Base-by-base conservation (phyloP, 2,329 filamentous ascomycete genomes). In the Seiridium cupressi region DNA sequence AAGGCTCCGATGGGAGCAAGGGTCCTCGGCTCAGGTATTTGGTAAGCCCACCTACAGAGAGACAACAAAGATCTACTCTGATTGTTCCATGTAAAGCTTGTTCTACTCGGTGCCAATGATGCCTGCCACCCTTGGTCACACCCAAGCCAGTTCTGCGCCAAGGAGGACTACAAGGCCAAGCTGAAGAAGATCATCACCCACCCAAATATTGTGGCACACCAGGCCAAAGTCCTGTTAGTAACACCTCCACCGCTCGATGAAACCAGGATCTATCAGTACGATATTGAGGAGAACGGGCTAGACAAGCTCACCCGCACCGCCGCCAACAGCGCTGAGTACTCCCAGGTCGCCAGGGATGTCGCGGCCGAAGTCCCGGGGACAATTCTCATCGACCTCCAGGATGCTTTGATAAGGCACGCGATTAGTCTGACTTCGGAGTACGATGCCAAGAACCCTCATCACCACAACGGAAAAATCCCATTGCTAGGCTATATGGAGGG, bases 61-160 rank as follows among this genome's bases (percentile, higher is more conserved):
- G 38, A 1, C 18, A 26, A 26, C 18, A 26, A 26, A 26, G 18
- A 26, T 26, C 18, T 26, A 26, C 18, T 26, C 18, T 26, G 18
- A 26, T 26, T 26, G 18, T 2, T 26, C 18, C 18, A 26, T 26
- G 18, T 47, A 38, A n/a, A 93, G 90, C 79, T 90, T 44, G 76
- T 97, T 61, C 89, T 96, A 65, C 88, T 97, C 62, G 95, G 95
- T 18, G 92, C 95, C 66, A 98, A 99, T 72, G 95, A 98, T 74
- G 89, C 94, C 3, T 88, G 88, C 58, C 74, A 96, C 3, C 83
- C 86, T 3, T 77, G 84, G 44, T 79, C 83, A 4, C 80, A 80
- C 3, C 87, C 85, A 55, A 79, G 80, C 8, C 95, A 98, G 74
- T 87, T 94, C 72, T 84, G 98, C 6, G 85, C 91, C 1, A 74